phyloP scores from a whole-genome alignment of 2,329 filamentous ascomycete genomes.

The Lecanosticta acicola region DNA sequence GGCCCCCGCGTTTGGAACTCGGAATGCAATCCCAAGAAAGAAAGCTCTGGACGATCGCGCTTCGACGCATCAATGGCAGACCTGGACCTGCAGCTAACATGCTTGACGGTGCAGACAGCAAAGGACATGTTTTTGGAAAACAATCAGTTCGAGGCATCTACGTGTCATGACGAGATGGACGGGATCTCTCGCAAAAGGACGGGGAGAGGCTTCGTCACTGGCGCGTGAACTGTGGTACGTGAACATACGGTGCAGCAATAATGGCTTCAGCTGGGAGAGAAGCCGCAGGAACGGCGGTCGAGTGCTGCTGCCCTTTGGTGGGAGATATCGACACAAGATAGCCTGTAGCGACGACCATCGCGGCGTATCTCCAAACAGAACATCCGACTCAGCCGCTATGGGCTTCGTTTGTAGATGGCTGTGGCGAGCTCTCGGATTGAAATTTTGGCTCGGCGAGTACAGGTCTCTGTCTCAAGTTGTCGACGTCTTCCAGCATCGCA shows the following conservation, averaged over 20 bases:
- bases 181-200: slow-evolving; percentile 43
- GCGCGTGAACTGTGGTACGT: slow-evolving; percentile 9
- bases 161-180: slow-evolving; percentile 48
- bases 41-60: slow-evolving; percentile 35
- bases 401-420: neutral
- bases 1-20: slow-evolving; percentile 40
- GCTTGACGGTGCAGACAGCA: slow-evolving; percentile 14
- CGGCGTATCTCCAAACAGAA: slow-evolving; percentile 11
- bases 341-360: slow-evolving; percentile 3
- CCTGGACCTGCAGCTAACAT: slow-evolving; percentile 8
- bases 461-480: slow-evolving; percentile 11
- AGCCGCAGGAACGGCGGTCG: slow-evolving; percentile 9
- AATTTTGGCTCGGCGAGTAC: slow-evolving; percentile 7
- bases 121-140: slow-evolving; percentile 21
- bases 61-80: slow-evolving; percentile 21
- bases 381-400: slow-evolving; percentile 8
- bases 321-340: slow-evolving; percentile 10
- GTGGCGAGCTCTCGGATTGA: neutral
- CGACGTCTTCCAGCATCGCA: slow-evolving; percentile 17
- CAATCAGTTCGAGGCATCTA: slow-evolving; percentile 19
- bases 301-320: slow-evolving; percentile 7
- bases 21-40: slow-evolving; percentile 42
- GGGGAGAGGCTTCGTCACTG: slow-evolving; percentile 40
- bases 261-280: slow-evolving; percentile 15
- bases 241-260: slow-evolving; percentile 14